phyloP scores from a whole-genome alignment of 176 grass and related monocot genomes.

The Saccharum officinarum region DNA sequence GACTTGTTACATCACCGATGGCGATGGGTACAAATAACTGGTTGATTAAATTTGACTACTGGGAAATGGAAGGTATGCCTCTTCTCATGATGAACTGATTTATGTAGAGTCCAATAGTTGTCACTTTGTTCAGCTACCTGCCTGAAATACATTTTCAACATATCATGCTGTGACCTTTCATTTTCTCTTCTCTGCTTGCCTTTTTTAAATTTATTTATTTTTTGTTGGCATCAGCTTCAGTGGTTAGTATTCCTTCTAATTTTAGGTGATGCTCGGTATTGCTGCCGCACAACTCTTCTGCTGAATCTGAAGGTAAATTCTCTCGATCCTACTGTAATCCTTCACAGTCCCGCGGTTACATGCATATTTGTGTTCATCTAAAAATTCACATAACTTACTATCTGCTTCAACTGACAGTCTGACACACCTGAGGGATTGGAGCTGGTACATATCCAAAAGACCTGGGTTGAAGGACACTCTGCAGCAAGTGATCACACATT shows the following conservation, averaged over 20 bases:
- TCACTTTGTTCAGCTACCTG: background rate
- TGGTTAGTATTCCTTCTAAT: background rate
- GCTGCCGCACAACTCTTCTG: constrained; percentile 56
- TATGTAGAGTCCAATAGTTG: background rate
- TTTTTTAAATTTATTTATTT: background rate
- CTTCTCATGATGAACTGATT: background rate
- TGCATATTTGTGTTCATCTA: background rate
- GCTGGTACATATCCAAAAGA: constrained; percentile 57
- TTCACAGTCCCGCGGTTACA: background rate
- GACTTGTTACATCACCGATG: constrained; percentile 50
- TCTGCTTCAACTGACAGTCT: constrained; percentile 41
- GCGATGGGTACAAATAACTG: constrained; percentile 43
- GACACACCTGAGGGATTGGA: constrained; percentile 47
- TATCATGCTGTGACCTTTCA: no score
- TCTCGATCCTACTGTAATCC: background rate
- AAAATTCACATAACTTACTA: background rate
- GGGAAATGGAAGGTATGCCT: constrained; percentile 67
- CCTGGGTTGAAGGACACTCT: constrained; percentile 68
- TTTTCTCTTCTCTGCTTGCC: no score
- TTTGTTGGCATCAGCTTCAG: background rate
- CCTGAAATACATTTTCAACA: background rate
- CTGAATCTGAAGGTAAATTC: constrained; percentile 68
- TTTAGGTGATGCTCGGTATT: constrained; percentile 42
- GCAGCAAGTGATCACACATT: constrained; percentile 24
- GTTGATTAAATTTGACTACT: constrained; percentile 72